Conservation (phyloP, 2,329 filamentous ascomycete genomes). For the Fusarium verrucosum region DNA sequence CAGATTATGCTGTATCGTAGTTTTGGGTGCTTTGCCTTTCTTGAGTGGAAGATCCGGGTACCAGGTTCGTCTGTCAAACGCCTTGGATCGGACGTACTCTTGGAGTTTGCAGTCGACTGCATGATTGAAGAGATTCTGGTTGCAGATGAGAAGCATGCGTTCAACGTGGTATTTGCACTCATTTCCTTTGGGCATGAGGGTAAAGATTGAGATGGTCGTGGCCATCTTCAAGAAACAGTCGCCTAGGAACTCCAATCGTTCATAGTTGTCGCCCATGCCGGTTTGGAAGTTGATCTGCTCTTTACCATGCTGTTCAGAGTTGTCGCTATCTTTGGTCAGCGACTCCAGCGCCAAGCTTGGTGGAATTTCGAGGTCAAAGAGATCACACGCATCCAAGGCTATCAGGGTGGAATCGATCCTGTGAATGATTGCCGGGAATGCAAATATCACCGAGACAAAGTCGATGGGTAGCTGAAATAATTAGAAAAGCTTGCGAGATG, state of each 20-base stretch:
- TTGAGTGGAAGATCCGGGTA: slow-evolving; percentile 83
- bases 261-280: slow-evolving; percentile 95
- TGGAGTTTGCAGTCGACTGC: slow-evolving; percentile 73
- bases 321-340: slow-evolving; percentile 91
- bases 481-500: background rate
- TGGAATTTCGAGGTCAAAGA: slow-evolving; percentile 70
- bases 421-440: slow-evolving; percentile 85
- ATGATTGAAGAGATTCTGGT: slow-evolving; percentile 84
- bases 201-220: slow-evolving; percentile 87
- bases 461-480: slow-evolving; percentile 68
- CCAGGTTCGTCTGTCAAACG: slow-evolving; percentile 86
- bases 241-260: slow-evolving; percentile 90
- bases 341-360: slow-evolving; percentile 83
- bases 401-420: slow-evolving; percentile 85
- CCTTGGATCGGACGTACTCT: slow-evolving; percentile 82
- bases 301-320: slow-evolving; percentile 75
- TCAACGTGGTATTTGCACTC: slow-evolving; percentile 91
- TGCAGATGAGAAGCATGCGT: slow-evolving; percentile 91
- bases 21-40: slow-evolving; percentile 71
- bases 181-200: slow-evolving; percentile 76
- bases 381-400: slow-evolving; percentile 75
- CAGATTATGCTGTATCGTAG: slow-evolving; percentile 67
- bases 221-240: slow-evolving; percentile 97
- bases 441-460: slow-evolving; percentile 76
- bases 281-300: slow-evolving; percentile 77